Percentiles rank a stretch among this genome's conserved stretches.
Evolutionary conservation across 345 rosid genomes (phyloP).

Genomic region (Corymbia maculata): DNA sequence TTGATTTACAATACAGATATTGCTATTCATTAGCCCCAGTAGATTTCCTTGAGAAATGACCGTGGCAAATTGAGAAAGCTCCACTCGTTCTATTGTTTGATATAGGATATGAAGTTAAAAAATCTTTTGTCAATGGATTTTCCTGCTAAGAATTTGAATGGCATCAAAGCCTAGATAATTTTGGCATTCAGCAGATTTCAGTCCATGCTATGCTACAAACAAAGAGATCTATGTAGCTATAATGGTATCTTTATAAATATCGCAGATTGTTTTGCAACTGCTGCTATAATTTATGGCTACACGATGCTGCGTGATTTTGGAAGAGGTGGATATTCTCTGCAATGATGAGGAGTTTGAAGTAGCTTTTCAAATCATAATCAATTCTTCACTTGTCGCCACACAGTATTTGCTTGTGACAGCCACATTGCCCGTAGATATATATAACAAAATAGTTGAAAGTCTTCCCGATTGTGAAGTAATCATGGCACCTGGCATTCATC

Average conservation of each 20-base stretch:
- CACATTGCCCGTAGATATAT: slow-evolving; percentile 74
- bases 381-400: no score
- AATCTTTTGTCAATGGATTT: neutral
- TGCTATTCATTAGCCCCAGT: neutral
- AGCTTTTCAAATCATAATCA: slow-evolving; percentile 61
- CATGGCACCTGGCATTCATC: slow-evolving; percentile 90
- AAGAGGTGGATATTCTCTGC: slow-evolving; percentile 83
- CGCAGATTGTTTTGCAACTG: neutral
- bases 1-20: neutral
- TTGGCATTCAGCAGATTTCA: neutral
- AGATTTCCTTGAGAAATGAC: neutral
- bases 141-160: neutral
- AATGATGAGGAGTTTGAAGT: slow-evolving; percentile 74
- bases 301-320: slow-evolving; percentile 63
- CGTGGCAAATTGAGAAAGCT: neutral
- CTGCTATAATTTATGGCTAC: neutral
- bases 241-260: neutral
- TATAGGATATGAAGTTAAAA: neutral
- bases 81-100: neutral
- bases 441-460: slow-evolving; percentile 64
- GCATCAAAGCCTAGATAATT: neutral
- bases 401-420: no score
- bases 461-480: slow-evolving; percentile 77
- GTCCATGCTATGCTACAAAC: neutral
- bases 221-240: neutral